Evolutionary conservation across 177 flowering plant genomes (phyloP).

Genomic region (Vitis hybrid): DNA sequence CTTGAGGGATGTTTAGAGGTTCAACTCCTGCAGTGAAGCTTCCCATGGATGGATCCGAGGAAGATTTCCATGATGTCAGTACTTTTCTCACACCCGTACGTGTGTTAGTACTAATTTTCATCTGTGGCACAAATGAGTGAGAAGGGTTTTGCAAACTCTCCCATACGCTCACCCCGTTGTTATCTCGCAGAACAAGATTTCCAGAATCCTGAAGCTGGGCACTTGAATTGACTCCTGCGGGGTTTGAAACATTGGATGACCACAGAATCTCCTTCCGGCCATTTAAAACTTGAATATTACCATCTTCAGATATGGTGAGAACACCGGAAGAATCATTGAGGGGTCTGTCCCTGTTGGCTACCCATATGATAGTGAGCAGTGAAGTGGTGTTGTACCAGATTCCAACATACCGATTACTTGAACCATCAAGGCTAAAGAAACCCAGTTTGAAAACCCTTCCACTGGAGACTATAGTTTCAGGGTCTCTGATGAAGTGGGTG

Average conservation of each 20-base stretch:
- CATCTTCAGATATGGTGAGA: not conserved
- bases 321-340: not conserved
- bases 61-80: too few relatives aligned
- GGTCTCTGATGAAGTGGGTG: slow-evolving; percentile 15
- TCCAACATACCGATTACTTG: slow-evolving; percentile 24
- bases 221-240: not conserved
- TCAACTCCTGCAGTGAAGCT: not conserved
- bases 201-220: too few relatives aligned
- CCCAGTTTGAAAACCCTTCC: slow-evolving; percentile 19
- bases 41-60: too few relatives aligned
- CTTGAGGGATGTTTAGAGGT: not conserved
- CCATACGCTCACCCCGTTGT: not conserved
- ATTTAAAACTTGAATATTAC: not conserved
- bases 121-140: not conserved
- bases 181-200: too few relatives aligned
- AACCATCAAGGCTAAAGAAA: slow-evolving; percentile 26
- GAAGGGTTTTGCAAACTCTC: not conserved
- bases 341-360: slow-evolving; percentile 25
- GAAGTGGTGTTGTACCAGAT: slow-evolving; percentile 20
- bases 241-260: not conserved
- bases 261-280: not conserved
- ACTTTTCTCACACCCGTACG: not conserved
- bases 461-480: slow-evolving; percentile 15
- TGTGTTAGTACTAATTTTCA: not conserved
- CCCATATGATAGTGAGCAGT: slow-evolving; percentile 19